Evolutionary conservation across 129 eudicot genomes (phyloP).

Genomic region (Escallonia herrerae): DNA sequence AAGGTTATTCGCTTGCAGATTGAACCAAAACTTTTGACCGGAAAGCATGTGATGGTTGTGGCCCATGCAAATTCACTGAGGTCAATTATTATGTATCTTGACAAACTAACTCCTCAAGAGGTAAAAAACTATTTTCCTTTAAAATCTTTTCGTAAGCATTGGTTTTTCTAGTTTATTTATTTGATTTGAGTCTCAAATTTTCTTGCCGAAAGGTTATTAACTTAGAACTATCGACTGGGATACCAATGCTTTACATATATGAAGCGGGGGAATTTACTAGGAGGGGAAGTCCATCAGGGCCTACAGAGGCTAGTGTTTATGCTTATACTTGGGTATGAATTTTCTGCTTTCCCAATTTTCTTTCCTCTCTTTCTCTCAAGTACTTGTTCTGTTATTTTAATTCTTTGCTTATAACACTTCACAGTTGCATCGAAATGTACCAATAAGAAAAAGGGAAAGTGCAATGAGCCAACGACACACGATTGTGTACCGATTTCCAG

Average conservation of each 20-base stretch:
- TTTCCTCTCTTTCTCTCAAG: neutral
- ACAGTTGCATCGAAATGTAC: too few relatives aligned
- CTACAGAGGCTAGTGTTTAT: slow-evolving; percentile 68
- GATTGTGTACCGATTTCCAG: too few relatives aligned
- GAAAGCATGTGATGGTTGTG: slow-evolving; percentile 82
- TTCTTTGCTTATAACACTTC: too few relatives aligned
- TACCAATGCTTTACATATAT: slow-evolving; percentile 80
- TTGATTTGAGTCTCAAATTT: slow-evolving; percentile 4
- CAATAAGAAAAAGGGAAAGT: too few relatives aligned
- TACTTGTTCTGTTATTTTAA: neutral
- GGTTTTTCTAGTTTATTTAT: neutral
- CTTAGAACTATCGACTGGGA: slow-evolving; percentile 82
- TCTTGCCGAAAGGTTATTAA: slow-evolving; percentile 51
- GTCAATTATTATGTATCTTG: slow-evolving; percentile 85
- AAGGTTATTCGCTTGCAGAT: slow-evolving; percentile 33
- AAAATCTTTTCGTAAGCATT: neutral
- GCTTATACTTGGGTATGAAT: slow-evolving; percentile 62
- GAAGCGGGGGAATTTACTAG: slow-evolving; percentile 57
- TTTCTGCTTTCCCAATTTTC: neutral
- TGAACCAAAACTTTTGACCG: slow-evolving; percentile 64
- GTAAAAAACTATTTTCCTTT: slow-evolving; percentile 19
- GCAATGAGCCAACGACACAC: too few relatives aligned
- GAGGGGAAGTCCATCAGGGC: slow-evolving; percentile 76
- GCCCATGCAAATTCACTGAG: slow-evolving; percentile 92
- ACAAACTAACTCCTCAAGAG: slow-evolving; percentile 75